These are phyloP conservation scores for Wickerhamiella spandovensis DNA, from an alignment of 805 yeast species.

Conservation along the genomic window DNA sequence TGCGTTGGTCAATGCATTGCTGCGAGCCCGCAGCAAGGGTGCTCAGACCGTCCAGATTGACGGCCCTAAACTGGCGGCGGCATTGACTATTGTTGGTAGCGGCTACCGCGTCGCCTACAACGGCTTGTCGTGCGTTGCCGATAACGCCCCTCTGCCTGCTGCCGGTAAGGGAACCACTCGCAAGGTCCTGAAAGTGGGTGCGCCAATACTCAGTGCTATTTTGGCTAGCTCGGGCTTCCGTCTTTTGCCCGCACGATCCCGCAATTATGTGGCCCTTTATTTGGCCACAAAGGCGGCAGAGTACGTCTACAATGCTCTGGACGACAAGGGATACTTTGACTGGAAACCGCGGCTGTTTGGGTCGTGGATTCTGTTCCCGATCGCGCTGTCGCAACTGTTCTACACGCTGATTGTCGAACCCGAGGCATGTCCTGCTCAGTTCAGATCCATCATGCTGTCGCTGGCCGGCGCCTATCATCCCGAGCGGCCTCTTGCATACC, in stretches of 20 bases:
- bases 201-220: background rate
- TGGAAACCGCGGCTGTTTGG: constrained; percentile 27
- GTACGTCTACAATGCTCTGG: constrained; percentile 24
- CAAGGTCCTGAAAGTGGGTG: background rate
- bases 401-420: constrained; percentile 25
- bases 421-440: constrained; percentile 24
- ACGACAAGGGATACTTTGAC: constrained; percentile 22
- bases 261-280: constrained; percentile 23
- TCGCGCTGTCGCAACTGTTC: constrained; percentile 28
- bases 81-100: background rate
- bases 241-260: constrained; percentile 17
- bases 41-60: background rate
- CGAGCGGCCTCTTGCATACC: constrained; percentile 20
- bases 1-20: background rate
- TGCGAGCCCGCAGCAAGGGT: background rate
- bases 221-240: background rate
- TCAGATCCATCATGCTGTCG: constrained; percentile 20
- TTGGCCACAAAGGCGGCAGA: constrained; percentile 24
- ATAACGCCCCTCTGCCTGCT: background rate
- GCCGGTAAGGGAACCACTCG: background rate
- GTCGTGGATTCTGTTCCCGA: constrained; percentile 29
- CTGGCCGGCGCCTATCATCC: constrained; percentile 24
- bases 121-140: background rate
- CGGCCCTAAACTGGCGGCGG: background rate
- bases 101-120: background rate